Evolutionary conservation across 441 rosid species (phyloP).

Genomic region (Macaranga tanarius): DNA sequence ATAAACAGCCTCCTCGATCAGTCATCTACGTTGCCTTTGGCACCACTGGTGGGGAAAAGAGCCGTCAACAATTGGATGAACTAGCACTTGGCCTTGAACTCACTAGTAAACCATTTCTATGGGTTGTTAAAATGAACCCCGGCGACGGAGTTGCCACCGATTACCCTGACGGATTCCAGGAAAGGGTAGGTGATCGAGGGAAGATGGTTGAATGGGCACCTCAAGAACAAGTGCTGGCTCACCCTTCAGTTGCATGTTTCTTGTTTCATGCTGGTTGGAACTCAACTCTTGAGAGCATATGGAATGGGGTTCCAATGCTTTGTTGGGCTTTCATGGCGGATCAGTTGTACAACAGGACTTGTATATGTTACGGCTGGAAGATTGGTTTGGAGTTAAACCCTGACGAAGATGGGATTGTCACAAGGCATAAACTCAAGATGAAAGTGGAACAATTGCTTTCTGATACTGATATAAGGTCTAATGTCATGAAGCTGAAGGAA

Average conservation of each 20-base stretch:
- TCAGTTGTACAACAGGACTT: conserved; percentile 27
- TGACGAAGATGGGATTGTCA: conserved; percentile 8
- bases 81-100: not conserved
- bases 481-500: conserved; percentile 13
- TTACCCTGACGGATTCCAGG: not conserved
- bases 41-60: not conserved
- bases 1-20: not conserved
- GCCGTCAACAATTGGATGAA: not conserved
- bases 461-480: conserved; percentile 7
- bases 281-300: not conserved
- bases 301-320: not conserved
- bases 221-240: not conserved
- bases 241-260: not conserved
- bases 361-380: conserved; percentile 21
- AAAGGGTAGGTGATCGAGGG: not conserved
- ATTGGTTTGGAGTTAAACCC: conserved; percentile 11
- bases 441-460: conserved; percentile 6
- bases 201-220: not conserved
- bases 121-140: not conserved
- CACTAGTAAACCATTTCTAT: not conserved
- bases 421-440: conserved; percentile 8
- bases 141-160: not conserved
- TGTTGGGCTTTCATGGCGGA: not conserved
- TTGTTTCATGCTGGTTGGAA: not conserved
- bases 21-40: not conserved